These are phyloP conservation scores for Bruguiera gymnorhiza DNA, from an alignment of 345 rosid genomes.

Conservation along the genomic window DNA sequence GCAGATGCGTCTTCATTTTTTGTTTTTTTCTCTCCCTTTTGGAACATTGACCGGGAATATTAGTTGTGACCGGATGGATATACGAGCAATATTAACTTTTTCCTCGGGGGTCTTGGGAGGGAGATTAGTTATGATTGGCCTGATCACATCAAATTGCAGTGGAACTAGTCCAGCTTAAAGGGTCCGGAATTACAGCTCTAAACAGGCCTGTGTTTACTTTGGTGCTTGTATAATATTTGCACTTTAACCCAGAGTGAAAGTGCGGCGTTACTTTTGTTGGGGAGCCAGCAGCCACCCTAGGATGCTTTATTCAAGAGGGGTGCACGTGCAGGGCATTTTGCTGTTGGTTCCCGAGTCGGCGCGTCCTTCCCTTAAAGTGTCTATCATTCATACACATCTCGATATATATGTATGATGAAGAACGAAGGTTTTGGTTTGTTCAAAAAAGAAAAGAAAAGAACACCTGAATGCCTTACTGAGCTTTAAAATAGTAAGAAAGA, in stretches of 20 bases:
- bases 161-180: neutral
- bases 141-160: neutral
- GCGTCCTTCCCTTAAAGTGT: neutral
- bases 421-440: too few relatives aligned
- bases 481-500: too few relatives aligned
- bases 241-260: constrained; percentile 28
- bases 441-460: too few relatives aligned
- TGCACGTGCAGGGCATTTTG: constrained; percentile 28
- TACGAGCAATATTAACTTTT: too few relatives aligned
- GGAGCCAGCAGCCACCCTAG: constrained; percentile 3
- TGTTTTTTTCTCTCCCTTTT: neutral
- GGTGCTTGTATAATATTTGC: neutral
- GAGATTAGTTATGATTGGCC: neutral
- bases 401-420: too few relatives aligned
- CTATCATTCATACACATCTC: too few relatives aligned
- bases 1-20: neutral
- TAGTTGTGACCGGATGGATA: too few relatives aligned
- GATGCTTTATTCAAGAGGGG: constrained; percentile 9
- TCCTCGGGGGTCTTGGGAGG: too few relatives aligned
- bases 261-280: constrained; percentile 15
- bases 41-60: neutral
- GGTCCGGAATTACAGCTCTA: neutral
- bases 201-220: neutral
- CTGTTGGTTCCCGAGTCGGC: constrained; percentile 7
- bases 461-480: too few relatives aligned